Evolutionary conservation across 768 basidiomycete genomes (phyloP).

Genomic region (Lactarius akahatsu): DNA sequence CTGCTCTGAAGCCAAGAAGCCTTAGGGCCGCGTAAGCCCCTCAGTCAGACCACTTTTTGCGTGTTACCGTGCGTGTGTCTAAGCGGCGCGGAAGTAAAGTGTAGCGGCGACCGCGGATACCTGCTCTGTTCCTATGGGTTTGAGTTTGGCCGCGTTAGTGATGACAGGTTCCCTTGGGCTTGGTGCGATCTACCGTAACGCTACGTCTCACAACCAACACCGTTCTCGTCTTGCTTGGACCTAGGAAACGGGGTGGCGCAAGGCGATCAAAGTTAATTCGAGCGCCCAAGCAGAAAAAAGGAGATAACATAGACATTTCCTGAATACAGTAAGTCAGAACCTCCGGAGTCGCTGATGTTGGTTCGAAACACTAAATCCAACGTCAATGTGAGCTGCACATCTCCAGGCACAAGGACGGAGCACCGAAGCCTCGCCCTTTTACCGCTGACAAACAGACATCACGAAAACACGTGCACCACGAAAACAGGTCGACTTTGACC

Average conservation of each 20-base stretch:
- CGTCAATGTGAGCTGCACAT: neutral
- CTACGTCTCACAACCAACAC: neutral
- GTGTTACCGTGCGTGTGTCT: neutral
- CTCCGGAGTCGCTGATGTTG: neutral
- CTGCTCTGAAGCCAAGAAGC: neutral
- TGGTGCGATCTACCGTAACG: neutral
- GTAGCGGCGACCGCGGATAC: neutral
- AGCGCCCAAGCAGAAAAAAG: neutral
- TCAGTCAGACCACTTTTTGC: neutral
- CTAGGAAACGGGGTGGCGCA: neutral
- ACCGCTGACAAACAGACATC: neutral
- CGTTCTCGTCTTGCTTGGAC: neutral
- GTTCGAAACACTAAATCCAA: neutral
- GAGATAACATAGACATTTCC: neutral
- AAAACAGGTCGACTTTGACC: neutral
- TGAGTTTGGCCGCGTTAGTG: neutral
- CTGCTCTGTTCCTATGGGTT: neutral
- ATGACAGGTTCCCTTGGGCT: neutral
- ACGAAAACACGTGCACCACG: neutral
- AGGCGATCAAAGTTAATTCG: neutral
- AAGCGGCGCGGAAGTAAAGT: neutral
- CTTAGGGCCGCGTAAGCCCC: conserved; percentile 3
- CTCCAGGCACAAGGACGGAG: neutral
- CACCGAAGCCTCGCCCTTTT: neutral
- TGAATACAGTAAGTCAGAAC: too few relatives aligned